Evolutionary conservation across 179 eudicot species (phyloP), one percentile per base, ranked within the genome.

Genomic region (Beta macrorhiza): DNA sequence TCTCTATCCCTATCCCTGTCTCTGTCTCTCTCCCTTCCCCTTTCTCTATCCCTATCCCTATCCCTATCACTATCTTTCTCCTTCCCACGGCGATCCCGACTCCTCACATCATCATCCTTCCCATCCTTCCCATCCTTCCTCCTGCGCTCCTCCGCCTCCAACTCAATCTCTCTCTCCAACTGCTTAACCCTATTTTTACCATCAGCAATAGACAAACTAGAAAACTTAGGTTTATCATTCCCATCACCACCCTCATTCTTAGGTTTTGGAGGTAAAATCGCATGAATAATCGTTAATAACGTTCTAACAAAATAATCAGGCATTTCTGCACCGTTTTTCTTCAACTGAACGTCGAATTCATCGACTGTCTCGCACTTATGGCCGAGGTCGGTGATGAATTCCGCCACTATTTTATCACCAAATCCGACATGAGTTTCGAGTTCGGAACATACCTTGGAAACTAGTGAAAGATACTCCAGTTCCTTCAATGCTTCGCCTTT

Each of bases 271-370:
- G 98, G 98, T 77, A 94, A 78, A 84, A 96, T 92, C 0, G 99
- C 97, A 71, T 94, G 97, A 67, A 96, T 96, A 20, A 94, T 88
- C 0, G 91, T 94, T 0, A 92, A 80, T 47, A 96, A 80, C 2
- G 99, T 90, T 2, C 86, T 83, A 0, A 92, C 93, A 71, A 96
- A 92, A 29, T 96, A 96, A 87, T 94, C 98, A 5, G 98, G 99
- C 84, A 96, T 76, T 45, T 94, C 99, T 0, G 96, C 96, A 2
- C 97, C 98, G 20, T 90, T 88, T 42, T 82, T 84, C 80, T 90
- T 96, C 84, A 96, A 75, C 22, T 90, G 82, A 0, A 77, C 19
- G 73, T 91, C 97, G 61, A 96, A 96, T 68, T 94, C 92, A 37
- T 89, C 92, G 15, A 92, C 94, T 0, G 83, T 77, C 63, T 83